A percentile compares a stretch with the other conserved stretches of the same genome.
These are phyloP conservation scores for Areca catechu DNA, from an alignment of 176 grass and related monocot genomes.

Conservation along the genomic window DNA sequence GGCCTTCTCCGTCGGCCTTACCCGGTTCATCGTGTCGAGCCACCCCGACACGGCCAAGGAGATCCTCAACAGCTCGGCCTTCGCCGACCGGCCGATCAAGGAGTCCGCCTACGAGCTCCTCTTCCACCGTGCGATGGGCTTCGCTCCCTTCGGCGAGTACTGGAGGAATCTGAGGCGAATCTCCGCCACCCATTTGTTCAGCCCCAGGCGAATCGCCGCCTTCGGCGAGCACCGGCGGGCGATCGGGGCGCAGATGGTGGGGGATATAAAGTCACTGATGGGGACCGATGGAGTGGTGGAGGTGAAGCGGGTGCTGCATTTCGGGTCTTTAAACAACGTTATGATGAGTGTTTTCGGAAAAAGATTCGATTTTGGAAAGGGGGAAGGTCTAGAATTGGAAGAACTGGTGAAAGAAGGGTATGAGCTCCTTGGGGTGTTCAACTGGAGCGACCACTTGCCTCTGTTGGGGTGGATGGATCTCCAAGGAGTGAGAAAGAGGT, in stretches of 20 bases:
- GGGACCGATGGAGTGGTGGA: no score
- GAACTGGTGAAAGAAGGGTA: no score
- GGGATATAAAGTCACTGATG: background rate
- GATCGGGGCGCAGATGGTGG: constrained; percentile 21
- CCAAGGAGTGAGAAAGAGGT: no score
- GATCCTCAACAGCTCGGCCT: constrained; percentile 4
- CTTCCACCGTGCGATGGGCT: constrained; percentile 11
- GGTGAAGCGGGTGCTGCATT: no score
- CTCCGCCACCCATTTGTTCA: constrained; percentile 23
- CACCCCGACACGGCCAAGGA: constrained; percentile 7
- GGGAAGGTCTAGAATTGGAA: no score
- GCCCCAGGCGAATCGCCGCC: constrained; percentile 17
- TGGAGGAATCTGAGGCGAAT: constrained; percentile 7
- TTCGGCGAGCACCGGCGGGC: constrained; percentile 11
- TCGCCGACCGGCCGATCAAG: constrained; percentile 8
- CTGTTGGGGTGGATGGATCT: no score
- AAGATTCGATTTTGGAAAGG: no score
- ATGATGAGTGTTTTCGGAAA: no score
- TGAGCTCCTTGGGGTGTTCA: no score
- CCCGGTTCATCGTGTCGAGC: constrained; percentile 3
- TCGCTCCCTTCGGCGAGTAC: constrained; percentile 9
- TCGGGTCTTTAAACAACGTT: no score
- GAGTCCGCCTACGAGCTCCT: constrained; percentile 12
- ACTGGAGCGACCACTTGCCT: no score
- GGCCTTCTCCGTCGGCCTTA: no score